A percentile compares a stretch with the other conserved stretches of the same genome.
These are phyloP conservation scores for Daedaleopsis sinensis DNA, from an alignment of 768 basidiomycete genomes.

Conservation along the genomic window DNA sequence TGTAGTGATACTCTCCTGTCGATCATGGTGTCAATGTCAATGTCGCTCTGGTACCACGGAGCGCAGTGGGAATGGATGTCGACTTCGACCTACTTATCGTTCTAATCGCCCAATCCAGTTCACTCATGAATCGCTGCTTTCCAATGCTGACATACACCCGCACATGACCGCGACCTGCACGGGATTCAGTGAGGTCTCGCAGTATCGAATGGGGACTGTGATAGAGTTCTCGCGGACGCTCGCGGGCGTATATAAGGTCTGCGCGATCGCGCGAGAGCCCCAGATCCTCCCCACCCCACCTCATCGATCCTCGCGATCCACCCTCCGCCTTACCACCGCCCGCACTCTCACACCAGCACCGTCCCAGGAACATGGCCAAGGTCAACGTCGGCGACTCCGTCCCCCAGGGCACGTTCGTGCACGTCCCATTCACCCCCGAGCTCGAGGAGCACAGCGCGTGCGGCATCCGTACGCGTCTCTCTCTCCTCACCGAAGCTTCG, in stretches of 20 bases:
- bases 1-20: too few species aligned
- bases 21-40: too few species aligned
- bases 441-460: constrained; percentile 66
- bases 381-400: constrained; percentile 57
- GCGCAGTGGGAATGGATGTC: too few species aligned
- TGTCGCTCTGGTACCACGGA: too few species aligned
- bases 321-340: neutral
- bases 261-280: neutral
- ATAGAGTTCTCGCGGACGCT: neutral
- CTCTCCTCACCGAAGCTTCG: neutral
- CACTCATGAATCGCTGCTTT: neutral
- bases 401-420: constrained; percentile 47
- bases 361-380: constrained; percentile 22
- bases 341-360: neutral
- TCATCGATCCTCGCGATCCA: neutral
- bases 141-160: neutral
- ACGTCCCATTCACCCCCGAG: constrained; percentile 64
- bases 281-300: neutral
- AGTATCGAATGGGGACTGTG: neutral
- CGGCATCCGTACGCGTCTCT: constrained; percentile 57
- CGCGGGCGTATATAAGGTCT: neutral
- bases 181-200: too few species aligned
- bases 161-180: neutral
- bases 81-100: too few species aligned
- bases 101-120: too few species aligned